These are phyloP conservation scores for Boletellus sp. DNA, from an alignment of 768 basidiomycete species.

Conservation along the genomic window DNA sequence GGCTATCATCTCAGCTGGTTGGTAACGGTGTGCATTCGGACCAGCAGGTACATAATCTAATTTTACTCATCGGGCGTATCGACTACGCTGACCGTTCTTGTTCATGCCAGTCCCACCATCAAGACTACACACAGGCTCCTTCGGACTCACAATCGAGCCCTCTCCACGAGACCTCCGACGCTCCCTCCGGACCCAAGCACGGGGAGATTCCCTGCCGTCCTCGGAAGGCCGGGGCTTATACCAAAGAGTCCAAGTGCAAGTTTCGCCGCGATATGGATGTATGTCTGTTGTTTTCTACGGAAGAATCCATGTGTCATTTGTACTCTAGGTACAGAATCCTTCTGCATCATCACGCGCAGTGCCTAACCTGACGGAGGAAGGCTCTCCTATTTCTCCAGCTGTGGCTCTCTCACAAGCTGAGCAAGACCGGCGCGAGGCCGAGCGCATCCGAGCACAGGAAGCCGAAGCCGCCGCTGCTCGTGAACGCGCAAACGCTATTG, in stretches of 20 bases:
- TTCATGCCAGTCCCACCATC: neutral
- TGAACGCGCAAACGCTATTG: constrained; percentile 9
- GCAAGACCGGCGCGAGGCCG: neutral
- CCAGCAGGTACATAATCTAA: neutral
- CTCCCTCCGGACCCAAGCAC: constrained; percentile 21
- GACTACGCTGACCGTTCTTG: neutral
- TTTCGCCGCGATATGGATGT: constrained; percentile 35
- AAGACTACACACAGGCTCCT: neutral
- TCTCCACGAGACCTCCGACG: constrained; percentile 10
- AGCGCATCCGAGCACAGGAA: constrained; percentile 5
- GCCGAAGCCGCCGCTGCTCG: constrained; percentile 16
- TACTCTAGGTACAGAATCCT: constrained; percentile 4
- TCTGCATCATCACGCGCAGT: neutral
- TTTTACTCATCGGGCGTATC: neutral
- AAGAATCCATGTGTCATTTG: neutral
- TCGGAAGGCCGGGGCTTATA: constrained; percentile 39
- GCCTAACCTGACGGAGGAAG: neutral
- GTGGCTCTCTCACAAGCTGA: neutral
- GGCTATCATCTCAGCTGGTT: neutral
- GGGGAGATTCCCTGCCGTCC: constrained; percentile 22
- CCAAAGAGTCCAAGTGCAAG: constrained; percentile 33
- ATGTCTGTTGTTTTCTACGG: constrained; percentile 2
- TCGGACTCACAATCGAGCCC: neutral
- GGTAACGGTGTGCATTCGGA: neutral
- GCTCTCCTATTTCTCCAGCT: neutral